These are phyloP conservation scores for Scleroderma bovista DNA, from an alignment of 768 basidiomycete species.

Conservation along the genomic window DNA sequence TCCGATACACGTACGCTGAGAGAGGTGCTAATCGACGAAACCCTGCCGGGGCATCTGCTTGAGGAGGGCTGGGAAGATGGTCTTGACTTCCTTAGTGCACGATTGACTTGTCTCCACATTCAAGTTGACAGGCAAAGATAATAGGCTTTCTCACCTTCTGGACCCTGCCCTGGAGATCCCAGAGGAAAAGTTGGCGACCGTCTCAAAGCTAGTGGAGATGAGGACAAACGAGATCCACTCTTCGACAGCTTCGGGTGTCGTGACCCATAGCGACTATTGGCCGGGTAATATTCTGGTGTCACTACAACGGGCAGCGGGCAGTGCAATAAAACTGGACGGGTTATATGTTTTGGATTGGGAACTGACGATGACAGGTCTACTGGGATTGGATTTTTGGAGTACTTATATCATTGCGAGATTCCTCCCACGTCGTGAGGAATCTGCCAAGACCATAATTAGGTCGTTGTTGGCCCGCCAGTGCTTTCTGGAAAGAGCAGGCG, in stretches of 20 bases:
- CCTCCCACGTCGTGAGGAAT: slow-evolving; percentile 33
- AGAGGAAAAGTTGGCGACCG: slow-evolving; percentile 29
- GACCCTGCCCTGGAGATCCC: slow-evolving; percentile 40
- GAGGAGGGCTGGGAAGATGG: slow-evolving; percentile 33
- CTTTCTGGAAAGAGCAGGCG: too few relatives aligned
- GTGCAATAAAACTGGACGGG: slow-evolving; percentile 28
- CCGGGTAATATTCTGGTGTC: slow-evolving; percentile 59
- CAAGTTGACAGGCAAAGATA: slow-evolving; percentile 27
- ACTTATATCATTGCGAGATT: slow-evolving; percentile 46
- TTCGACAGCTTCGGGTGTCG: slow-evolving; percentile 21
- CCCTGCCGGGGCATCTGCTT: slow-evolving; percentile 25
- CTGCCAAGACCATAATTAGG: slow-evolving; percentile 32
- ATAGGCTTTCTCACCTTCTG: slow-evolving; percentile 31
- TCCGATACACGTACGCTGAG: slow-evolving; percentile 33
- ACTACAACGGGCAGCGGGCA: slow-evolving; percentile 24
- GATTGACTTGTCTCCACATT: slow-evolving; percentile 38
- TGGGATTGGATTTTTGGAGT: slow-evolving; percentile 56
- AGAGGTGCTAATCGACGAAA: slow-evolving; percentile 32
- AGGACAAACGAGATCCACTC: slow-evolving; percentile 27
- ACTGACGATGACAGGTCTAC: slow-evolving; percentile 48
- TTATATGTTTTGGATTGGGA: slow-evolving; percentile 65
- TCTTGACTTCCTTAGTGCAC: slow-evolving; percentile 41
- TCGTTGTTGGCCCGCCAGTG: too few relatives aligned
- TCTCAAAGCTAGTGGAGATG: slow-evolving; percentile 29
- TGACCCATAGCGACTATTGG: slow-evolving; percentile 62